Evolutionary conservation across 2,329 filamentous ascomycete genomes (phyloP).

Genomic region (Ophiognomonia clavigignenti-juglandacearum): DNA sequence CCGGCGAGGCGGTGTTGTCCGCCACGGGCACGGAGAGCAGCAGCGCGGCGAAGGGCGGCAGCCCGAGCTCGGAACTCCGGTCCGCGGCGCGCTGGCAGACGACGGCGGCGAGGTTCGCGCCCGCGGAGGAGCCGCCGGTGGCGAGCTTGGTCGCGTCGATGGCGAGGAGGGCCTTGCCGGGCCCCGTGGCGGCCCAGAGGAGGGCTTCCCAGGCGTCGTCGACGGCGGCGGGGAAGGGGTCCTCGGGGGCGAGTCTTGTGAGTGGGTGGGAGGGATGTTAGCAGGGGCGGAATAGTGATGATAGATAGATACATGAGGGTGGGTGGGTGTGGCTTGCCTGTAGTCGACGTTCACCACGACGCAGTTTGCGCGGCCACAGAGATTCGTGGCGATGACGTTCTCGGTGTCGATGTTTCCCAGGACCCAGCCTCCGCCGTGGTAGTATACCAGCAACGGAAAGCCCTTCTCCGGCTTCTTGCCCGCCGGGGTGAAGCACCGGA

Average conservation of each 20-base stretch:
- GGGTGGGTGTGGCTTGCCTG: conserved; percentile 30
- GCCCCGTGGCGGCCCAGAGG: conserved; percentile 34
- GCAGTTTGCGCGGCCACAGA: conserved; percentile 43
- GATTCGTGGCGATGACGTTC: conserved; percentile 50
- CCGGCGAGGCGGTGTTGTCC: conserved; percentile 48
- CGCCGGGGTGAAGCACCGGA: conserved; percentile 47
- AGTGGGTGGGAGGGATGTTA: background rate
- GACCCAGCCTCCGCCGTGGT: conserved; percentile 56
- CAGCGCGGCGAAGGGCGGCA: conserved; percentile 39
- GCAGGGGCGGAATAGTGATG: background rate
- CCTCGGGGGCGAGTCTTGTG: conserved; percentile 52
- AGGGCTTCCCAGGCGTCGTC: conserved; percentile 53
- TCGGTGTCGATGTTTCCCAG: conserved; percentile 53
- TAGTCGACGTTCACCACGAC: conserved; percentile 54
- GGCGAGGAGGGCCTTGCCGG: conserved; percentile 25
- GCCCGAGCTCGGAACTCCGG: conserved; percentile 7
- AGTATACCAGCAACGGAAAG: conserved; percentile 53
- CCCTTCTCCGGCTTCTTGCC: conserved; percentile 37
- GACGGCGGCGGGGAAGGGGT: conserved; percentile 51
- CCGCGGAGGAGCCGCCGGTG: conserved; percentile 25
- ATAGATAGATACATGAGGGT: too few species aligned
- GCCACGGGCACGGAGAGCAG: conserved; percentile 53
- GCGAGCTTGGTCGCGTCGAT: conserved; percentile 31
- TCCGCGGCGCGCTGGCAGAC: conserved; percentile 19
- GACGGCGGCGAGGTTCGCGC: conserved; percentile 22